Evolutionary conservation across 2,329 filamentous ascomycete species (phyloP).

Genomic region (Talaromyces sp.): DNA sequence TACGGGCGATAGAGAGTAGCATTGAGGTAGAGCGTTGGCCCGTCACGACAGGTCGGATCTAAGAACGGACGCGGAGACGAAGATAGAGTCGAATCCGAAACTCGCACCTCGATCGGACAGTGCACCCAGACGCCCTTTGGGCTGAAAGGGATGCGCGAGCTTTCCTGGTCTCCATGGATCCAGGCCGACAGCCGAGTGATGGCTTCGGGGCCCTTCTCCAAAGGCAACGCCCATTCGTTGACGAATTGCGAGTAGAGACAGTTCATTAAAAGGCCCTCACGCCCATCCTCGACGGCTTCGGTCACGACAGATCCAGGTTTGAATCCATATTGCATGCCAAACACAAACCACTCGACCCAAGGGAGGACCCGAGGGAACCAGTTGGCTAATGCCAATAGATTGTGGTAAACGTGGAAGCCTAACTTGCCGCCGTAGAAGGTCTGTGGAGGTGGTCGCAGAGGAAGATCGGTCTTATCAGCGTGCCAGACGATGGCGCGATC

Average conservation of each 20-base stretch:
- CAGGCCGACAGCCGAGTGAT: slow-evolving; percentile 77
- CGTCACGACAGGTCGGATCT: slow-evolving; percentile 63
- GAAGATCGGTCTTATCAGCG: slow-evolving; percentile 68
- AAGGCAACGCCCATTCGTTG: slow-evolving; percentile 93
- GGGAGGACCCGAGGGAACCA: slow-evolving; percentile 75
- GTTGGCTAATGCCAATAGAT: slow-evolving; percentile 74
- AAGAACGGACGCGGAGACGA: slow-evolving; percentile 57
- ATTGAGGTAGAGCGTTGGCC: slow-evolving; percentile 80
- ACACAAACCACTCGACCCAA: slow-evolving; percentile 92
- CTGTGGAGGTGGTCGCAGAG: slow-evolving; percentile 52
- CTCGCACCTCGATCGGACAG: slow-evolving; percentile 86
- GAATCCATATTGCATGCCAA: slow-evolving; percentile 97
- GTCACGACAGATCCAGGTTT: slow-evolving; percentile 57
- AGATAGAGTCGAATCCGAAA: slow-evolving; percentile 60
- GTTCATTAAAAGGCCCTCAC: slow-evolving; percentile 84
- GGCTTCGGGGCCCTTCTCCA: slow-evolving; percentile 80
- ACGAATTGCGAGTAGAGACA: slow-evolving; percentile 98
- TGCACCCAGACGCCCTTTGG: slow-evolving; percentile 76
- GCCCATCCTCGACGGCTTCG: slow-evolving; percentile 72
- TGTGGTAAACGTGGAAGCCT: slow-evolving; percentile 88
- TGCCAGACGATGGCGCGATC: slow-evolving; percentile 83
- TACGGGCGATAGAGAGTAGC: slow-evolving; percentile 86
- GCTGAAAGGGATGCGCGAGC: slow-evolving; percentile 72
- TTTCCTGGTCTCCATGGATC: slow-evolving; percentile 69
- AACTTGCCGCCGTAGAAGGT: slow-evolving; percentile 77